These are phyloP conservation scores for Leccinum fallax DNA, from an alignment of 1,284 basidiomycete genomes.

Conservation along the genomic window DNA sequence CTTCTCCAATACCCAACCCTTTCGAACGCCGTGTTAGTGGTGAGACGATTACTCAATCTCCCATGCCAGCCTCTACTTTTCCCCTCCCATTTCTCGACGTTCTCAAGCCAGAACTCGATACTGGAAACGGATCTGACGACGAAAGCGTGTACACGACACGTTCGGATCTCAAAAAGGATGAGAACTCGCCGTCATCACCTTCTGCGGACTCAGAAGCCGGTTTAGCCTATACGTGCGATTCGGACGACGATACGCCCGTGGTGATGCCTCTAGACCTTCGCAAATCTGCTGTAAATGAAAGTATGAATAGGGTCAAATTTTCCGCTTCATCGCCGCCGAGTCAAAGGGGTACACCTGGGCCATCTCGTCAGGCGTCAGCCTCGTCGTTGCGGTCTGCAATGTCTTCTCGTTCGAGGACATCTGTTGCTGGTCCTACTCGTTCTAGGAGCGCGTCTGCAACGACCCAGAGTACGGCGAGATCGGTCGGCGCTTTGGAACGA, in stretches of 20 bases:
- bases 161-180: constrained; percentile 26
- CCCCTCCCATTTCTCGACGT: constrained; percentile 48
- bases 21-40: constrained; percentile 37
- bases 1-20: constrained; percentile 39
- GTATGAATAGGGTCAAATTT: constrained; percentile 31
- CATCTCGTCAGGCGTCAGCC: constrained; percentile 32
- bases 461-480: constrained; percentile 32
- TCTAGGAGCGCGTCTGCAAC: constrained; percentile 33
- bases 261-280: constrained; percentile 32
- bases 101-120: constrained; percentile 34
- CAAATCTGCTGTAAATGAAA: constrained; percentile 38
- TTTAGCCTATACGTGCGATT: constrained; percentile 54
- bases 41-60: constrained; percentile 35
- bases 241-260: constrained; percentile 44
- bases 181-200: constrained; percentile 41
- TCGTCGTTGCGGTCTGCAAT: constrained; percentile 24
- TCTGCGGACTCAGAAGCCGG: constrained; percentile 45
- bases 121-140: constrained; percentile 35
- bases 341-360: constrained; percentile 6
- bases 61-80: constrained; percentile 21
- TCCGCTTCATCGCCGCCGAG: constrained; percentile 15
- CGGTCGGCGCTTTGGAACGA: constrained; percentile 42
- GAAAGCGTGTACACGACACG: constrained; percentile 37
- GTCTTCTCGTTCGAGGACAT: constrained; percentile 24
- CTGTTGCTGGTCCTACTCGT: constrained; percentile 21